Evolutionary conservation across 805 yeast species (phyloP), one percentile per base, ranked within the genome.

Genomic region (Schwanniomyces sp.): DNA sequence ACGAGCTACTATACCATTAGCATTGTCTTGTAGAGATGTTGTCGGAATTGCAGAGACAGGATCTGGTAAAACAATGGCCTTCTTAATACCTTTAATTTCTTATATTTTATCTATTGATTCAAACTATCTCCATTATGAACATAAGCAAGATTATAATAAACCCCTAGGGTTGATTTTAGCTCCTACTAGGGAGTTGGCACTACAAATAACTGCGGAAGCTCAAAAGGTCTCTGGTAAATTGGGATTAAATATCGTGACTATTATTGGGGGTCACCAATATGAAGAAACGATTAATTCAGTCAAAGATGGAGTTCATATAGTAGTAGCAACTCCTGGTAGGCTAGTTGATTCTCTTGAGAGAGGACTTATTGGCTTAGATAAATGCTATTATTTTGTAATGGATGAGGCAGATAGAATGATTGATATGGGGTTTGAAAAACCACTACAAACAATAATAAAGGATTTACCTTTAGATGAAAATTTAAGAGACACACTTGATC

Each of bases 371-470:
- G 78, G 77, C 1, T 66, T 91, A 29, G 70, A 69, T 34, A 80
- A 81, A 49, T 81, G 96, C 51, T 76, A 76, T 51, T 86, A 82
- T 51, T 67, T 92, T 18, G 85, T 88, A 1, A 75, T 91, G 72
- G 99, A 92, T 69, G 99, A 92, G 67, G 96, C 97, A 1, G 99
- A 92, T 65, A 75, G 91, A 54, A 92, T 92, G 98, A 84, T 92
- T 38, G 96, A 91, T 63, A 78, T 92, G 81, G 97, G 97, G 4
- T 92, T 92, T 63, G 96, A 90, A 62, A 86, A 80, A 29, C 90
- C 90, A 58, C 79, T 92, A 41, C 78, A 76, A 18, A 73, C 76
- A 37, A 81, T 92, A 12, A 63, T 87, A 44, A 72, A 69, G 4
- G 69, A 70, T 32, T 69, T 88, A n/a, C 86, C 89, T 0, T 64